Conservation (phyloP, 208 protist genomes). For the Trypanosoma theileri region DNA sequence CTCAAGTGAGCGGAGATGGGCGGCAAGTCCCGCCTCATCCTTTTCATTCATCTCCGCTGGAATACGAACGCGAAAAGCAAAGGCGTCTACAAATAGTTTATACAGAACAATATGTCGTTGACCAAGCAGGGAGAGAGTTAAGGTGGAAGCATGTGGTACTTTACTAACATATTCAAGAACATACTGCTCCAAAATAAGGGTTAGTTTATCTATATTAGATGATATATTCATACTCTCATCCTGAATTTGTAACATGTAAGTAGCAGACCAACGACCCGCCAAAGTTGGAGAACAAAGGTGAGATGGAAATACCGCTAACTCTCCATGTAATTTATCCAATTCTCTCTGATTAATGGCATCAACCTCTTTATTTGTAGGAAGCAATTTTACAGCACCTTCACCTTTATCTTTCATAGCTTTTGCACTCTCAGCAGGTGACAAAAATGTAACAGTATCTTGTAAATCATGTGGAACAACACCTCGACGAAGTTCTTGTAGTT, state of each 20-base stretch:
- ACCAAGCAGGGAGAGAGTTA: slow-evolving; percentile 17
- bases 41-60: slow-evolving; percentile 43
- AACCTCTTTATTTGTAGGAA: slow-evolving; percentile 84
- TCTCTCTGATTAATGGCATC: slow-evolving; percentile 57
- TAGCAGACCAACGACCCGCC: slow-evolving; percentile 63
- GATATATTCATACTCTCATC: slow-evolving; percentile 16
- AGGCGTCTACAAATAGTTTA: slow-evolving; percentile 73
- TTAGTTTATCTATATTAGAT: slow-evolving; percentile 16
- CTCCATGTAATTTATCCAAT: slow-evolving; percentile 62
- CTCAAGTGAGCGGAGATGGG: slow-evolving; percentile 30
- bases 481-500: slow-evolving; percentile 74
- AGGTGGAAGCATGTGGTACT: slow-evolving; percentile 18
- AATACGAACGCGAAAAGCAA: slow-evolving; percentile 77
- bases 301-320: slow-evolving; percentile 53
- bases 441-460: slow-evolving; percentile 56
- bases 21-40: slow-evolving; percentile 38
- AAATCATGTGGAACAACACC: slow-evolving; percentile 67
- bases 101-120: slow-evolving; percentile 64
- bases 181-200: slow-evolving; percentile 30
- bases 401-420: slow-evolving; percentile 3
- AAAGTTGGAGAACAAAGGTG: slow-evolving; percentile 57
- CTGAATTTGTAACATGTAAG: slow-evolving; percentile 57
- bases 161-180: slow-evolving; percentile 35
- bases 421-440: slow-evolving; percentile 24
- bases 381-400: slow-evolving; percentile 62